phyloP scores from a whole-genome alignment of 305 asterid species.

The Rubia balearica region DNA sequence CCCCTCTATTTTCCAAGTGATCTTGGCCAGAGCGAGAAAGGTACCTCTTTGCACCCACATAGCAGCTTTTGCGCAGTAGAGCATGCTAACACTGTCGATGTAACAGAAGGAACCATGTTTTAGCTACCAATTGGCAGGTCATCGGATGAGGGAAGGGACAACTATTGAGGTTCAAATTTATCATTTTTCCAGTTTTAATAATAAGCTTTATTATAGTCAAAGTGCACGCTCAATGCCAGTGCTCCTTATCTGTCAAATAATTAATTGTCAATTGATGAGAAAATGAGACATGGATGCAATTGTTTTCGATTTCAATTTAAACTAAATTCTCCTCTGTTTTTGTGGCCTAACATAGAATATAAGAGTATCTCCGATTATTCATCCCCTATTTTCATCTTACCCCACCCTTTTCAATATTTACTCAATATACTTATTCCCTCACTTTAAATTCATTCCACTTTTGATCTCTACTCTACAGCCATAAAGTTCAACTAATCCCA shows the following conservation, averaged over 20 bases:
- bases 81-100: too few relatives aligned
- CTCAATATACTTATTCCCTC: too few relatives aligned
- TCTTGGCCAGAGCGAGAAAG: conserved; percentile 2
- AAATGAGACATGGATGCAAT: not conserved
- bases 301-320: not conserved
- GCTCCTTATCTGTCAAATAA: not conserved
- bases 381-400: too few relatives aligned
- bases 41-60: not conserved
- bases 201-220: not conserved
- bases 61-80: not conserved
- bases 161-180: not conserved
- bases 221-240: not conserved
- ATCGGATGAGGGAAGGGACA: not conserved
- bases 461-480: too few relatives aligned
- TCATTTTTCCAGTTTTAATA: not conserved
- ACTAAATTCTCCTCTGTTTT: too few relatives aligned
- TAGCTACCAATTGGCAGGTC: not conserved
- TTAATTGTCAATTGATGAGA: not conserved
- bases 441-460: too few relatives aligned
- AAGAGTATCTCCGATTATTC: too few relatives aligned
- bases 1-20: not conserved
- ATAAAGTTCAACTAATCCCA: too few relatives aligned
- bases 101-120: not conserved
- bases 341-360: too few relatives aligned
- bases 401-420: too few relatives aligned